Base-by-base conservation (phyloP, 2,329 filamentous ascomycete species). In the Venturia effusa region DNA sequence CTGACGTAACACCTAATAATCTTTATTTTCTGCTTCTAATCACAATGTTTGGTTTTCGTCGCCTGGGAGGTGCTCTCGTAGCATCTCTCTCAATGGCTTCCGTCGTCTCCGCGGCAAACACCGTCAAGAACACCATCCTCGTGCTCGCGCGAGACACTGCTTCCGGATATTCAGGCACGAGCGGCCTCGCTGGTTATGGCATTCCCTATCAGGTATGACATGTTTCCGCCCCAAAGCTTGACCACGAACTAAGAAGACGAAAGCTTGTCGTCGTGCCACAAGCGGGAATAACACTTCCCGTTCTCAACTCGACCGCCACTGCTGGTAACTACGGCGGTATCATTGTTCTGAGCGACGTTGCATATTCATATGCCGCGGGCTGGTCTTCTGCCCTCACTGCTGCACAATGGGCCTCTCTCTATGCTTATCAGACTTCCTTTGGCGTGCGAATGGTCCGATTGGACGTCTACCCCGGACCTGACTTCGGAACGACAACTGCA, bases 401-500 rank as follows among this genome's bases (percentile, higher is more conserved):
- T 2, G 77, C 76, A 54, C 82, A 84, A 71, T 82, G 79, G 80
- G 73, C 77, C 30, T 68, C 76, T 51, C 69, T 84, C 6, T 82
- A 82, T 66, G 74, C 74, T 39, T 84, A 84, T 67, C 82, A 84
- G 70, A 73, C 75, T 3, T 72, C 72, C 24, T 84, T 82, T 66
- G 79, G 80, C 19, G 80, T 83, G 8, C 76, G 82, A 34, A 80
- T 84, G 79, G 81, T 83, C 30, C 79, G 82, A 59, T 73, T 82
- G 27, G 80, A 83, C 68, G 79, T 78, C 11, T 83, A 76, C 67
- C 82, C 82, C 15, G 75, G 75, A 15, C 69, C 77, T 11, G 74
- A 75, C 3, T 79, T 75, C 67, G 82, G 80, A 27, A 63, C 64
- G 8, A 60, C 51, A 17, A 64, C 68, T 37, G 72, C 74, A 66